Conservation (phyloP, 2,329 filamentous ascomycete genomes). For the Xylariaceae sp. region DNA sequence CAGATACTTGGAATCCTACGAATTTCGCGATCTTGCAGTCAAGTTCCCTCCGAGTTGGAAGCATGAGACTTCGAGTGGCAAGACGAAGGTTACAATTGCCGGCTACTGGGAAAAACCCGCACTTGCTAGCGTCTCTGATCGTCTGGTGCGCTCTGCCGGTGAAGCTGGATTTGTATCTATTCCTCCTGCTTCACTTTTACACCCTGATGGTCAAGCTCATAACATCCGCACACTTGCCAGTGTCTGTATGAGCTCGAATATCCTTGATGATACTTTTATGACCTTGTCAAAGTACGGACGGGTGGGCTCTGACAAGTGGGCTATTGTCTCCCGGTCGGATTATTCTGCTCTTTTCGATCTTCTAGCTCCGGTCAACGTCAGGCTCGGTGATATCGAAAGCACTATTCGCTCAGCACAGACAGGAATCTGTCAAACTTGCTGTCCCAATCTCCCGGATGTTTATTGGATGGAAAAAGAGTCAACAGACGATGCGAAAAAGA, state of each 20-base stretch:
- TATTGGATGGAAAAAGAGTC: conserved; percentile 16
- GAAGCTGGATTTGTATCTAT: conserved; percentile 5
- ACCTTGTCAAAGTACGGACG: conserved; percentile 13
- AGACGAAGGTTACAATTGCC: neutral
- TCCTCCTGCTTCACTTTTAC: neutral
- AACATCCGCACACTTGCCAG: conserved; percentile 11
- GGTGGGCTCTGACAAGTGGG: conserved; percentile 1
- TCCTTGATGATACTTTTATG: conserved; percentile 3
- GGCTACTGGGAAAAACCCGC: conserved; percentile 11
- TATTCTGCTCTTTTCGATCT: conserved; percentile 18
- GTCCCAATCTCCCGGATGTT: conserved; percentile 6
- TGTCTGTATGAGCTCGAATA: conserved; percentile 10
- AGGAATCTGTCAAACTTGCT: neutral
- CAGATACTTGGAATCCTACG: conserved; percentile 29
- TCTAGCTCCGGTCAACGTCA: conserved; percentile 17
- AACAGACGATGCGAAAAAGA: neutral
- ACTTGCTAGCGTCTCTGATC: neutral
- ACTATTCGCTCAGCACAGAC: neutral
- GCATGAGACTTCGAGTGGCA: neutral
- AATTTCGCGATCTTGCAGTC: conserved; percentile 31
- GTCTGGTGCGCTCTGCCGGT: neutral
- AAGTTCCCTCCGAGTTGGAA: conserved; percentile 17
- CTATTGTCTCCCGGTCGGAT: conserved; percentile 14
- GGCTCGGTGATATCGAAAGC: conserved; percentile 7
- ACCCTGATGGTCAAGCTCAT: neutral